Evolutionary conservation across 345 rosid species (phyloP).

Genomic region (Eucalyptus decipiens): DNA sequence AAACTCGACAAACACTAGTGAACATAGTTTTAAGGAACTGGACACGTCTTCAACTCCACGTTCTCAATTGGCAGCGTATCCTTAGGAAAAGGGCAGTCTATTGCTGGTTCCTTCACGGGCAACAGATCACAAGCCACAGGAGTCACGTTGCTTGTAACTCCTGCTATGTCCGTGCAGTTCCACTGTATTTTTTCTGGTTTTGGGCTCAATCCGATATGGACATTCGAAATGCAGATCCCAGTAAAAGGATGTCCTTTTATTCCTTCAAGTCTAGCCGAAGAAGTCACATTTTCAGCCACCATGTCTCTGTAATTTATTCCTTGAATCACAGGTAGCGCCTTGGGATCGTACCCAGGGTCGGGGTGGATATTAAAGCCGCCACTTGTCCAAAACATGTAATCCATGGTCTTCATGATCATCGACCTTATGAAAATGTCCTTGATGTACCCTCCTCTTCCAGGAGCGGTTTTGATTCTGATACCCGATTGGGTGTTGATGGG

Average conservation of each 20-base stretch:
- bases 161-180: constrained; percentile 55
- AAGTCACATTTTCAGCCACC: constrained; percentile 46
- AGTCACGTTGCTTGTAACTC: constrained; percentile 39
- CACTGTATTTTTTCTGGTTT: constrained; percentile 34
- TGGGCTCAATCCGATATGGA: constrained; percentile 23
- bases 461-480: constrained; percentile 49
- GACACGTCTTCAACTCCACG: constrained; percentile 31
- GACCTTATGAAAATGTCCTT: constrained; percentile 47
- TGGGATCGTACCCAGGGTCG: constrained; percentile 39
- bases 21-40: not conserved
- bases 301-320: constrained; percentile 46
- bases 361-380: constrained; percentile 57
- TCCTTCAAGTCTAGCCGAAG: constrained; percentile 38
- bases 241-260: constrained; percentile 26
- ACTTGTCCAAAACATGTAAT: constrained; percentile 72
- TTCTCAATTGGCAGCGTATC: constrained; percentile 57
- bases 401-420: constrained; percentile 44
- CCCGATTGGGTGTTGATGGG: constrained; percentile 44
- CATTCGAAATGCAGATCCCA: constrained; percentile 64
- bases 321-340: constrained; percentile 38
- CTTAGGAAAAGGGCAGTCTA: constrained; percentile 39
- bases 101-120: constrained; percentile 13
- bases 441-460: constrained; percentile 62
- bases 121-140: constrained; percentile 45
- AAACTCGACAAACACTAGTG: not conserved